Percentiles rank a stretch among this genome's conserved stretches.
phyloP scores from a whole-genome alignment of 1,284 basidiomycete genomes.

The Rhodofomes roseus region DNA sequence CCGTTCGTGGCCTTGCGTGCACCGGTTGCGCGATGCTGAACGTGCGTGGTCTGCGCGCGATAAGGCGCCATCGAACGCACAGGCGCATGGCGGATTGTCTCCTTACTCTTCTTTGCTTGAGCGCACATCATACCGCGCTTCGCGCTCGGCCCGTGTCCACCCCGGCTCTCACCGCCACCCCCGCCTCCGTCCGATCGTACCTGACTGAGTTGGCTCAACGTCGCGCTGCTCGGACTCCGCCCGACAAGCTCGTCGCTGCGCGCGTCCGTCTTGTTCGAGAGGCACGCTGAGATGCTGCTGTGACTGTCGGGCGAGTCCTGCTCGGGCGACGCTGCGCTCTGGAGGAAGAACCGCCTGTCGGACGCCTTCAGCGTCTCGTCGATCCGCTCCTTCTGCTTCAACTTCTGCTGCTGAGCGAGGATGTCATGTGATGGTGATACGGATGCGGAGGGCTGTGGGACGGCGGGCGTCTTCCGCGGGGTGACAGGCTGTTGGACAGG shows the following conservation, averaged over 20 bases:
- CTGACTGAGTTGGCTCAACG: constrained; percentile 38
- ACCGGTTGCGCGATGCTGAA: constrained; percentile 11
- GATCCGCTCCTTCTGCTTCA: constrained; percentile 9
- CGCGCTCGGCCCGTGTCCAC: constrained; percentile 6
- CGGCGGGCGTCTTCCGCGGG: not conserved
- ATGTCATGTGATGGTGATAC: constrained; percentile 10
- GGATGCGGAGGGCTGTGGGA: not conserved
- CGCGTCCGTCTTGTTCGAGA: constrained; percentile 7
- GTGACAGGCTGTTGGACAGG: not conserved
- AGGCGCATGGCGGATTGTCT: constrained; percentile 15
- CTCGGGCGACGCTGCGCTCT: constrained; percentile 38
- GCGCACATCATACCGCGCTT: constrained; percentile 4
- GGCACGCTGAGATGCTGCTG: constrained; percentile 11
- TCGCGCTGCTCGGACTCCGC: constrained; percentile 31
- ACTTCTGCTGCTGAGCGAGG: not conserved
- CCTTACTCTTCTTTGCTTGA: constrained; percentile 21
- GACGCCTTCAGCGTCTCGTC: constrained; percentile 34
- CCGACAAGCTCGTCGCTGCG: constrained; percentile 24
- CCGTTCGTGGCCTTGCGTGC: constrained; percentile 15
- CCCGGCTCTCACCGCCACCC: constrained; percentile 8
- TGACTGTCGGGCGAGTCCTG: constrained; percentile 29
- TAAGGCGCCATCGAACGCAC: constrained; percentile 5
- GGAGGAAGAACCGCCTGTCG: constrained; percentile 42
- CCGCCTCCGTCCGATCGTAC: constrained; percentile 24
- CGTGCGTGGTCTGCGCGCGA: constrained; percentile 16